Conservation (phyloP, 2,329 filamentous ascomycete genomes). For the Ustilaginoidea virens region DNA sequence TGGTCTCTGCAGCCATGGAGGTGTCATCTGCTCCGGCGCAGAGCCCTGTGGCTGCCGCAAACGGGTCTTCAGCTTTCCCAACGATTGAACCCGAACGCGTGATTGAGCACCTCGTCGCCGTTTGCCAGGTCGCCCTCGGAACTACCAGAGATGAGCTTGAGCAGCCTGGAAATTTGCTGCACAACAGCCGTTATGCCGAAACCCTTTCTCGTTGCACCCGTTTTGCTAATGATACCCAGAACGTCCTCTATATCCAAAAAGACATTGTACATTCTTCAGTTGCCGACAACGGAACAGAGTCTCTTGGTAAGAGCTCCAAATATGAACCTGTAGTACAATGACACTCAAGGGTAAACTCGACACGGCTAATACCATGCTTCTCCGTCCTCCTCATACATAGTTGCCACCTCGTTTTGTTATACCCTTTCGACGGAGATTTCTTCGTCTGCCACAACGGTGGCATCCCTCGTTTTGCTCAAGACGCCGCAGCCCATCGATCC, state of each 20-base stretch:
- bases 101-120: conserved; percentile 54
- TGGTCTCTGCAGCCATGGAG: conserved; percentile 29
- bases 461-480: conserved; percentile 82
- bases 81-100: conserved; percentile 52
- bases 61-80: conserved; percentile 27
- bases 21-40: conserved; percentile 30
- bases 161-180: conserved; percentile 67
- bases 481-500: conserved; percentile 77
- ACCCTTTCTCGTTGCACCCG: conserved; percentile 77
- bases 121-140: conserved; percentile 60
- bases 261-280: conserved; percentile 44
- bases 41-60: conserved; percentile 25
- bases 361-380: conserved; percentile 2
- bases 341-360: no score
- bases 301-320: conserved; percentile 22
- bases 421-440: conserved; percentile 70
- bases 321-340: no score
- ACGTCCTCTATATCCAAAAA: conserved; percentile 83
- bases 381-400: conserved; percentile 14
- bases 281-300: conserved; percentile 31
- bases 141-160: conserved; percentile 67
- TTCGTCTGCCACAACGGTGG: conserved; percentile 62
- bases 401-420: conserved; percentile 51
- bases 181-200: conserved; percentile 54
- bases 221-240: conserved; percentile 79